Evolutionary conservation across 2,329 filamentous ascomycete genomes (phyloP), one percentile per base, ranked within the genome.

Genomic region (Chaetomium strumarium): DNA sequence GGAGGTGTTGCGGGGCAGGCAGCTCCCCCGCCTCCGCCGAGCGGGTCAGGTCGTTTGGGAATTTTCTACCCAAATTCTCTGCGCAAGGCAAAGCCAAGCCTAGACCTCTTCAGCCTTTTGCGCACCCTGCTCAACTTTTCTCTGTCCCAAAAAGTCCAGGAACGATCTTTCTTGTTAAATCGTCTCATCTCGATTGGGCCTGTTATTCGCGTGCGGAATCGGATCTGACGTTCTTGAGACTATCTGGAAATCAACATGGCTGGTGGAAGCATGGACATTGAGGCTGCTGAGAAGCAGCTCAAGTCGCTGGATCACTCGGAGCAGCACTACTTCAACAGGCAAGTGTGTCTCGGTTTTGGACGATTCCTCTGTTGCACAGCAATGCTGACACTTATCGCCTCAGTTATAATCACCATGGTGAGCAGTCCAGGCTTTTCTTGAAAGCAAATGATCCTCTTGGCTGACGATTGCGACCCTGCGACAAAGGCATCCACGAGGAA

Each of bases 281-380:
- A 81, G 66, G 68, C 73, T 60, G 80, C 80, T 45, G 81, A 84
- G 74, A 69, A 78, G 68, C 75, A 76, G 71, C 78, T 88, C 71
- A 83, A 85, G 68, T 70, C 75, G 63, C 85, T 96, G 80, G 86
- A 88, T 69, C 91, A 96, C 75, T 93, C 91, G 60, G 93, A 99
- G 79, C 90, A 95, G 72, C 93, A 97, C 73, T 99, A 97, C 79
- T 97, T 97, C 78, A 97, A 96, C 76, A 96, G 90, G 91, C 95
- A 74, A 56, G 53, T 52, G 31, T n/a, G 16, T 19, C 11, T 29
- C 17, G 7, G 13, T 11, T 11, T 12, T 19, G 7, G 29, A 8
- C 36, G 16, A 51, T 40, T 40, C 38, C 34, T 34, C 51, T 33
- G 31, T 51, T 49, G 50, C 33, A 20, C 13, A 43, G 41, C 40